phyloP scores from a whole-genome alignment of 2,329 filamentous ascomycete genomes.

The Penicillium janthinellum region DNA sequence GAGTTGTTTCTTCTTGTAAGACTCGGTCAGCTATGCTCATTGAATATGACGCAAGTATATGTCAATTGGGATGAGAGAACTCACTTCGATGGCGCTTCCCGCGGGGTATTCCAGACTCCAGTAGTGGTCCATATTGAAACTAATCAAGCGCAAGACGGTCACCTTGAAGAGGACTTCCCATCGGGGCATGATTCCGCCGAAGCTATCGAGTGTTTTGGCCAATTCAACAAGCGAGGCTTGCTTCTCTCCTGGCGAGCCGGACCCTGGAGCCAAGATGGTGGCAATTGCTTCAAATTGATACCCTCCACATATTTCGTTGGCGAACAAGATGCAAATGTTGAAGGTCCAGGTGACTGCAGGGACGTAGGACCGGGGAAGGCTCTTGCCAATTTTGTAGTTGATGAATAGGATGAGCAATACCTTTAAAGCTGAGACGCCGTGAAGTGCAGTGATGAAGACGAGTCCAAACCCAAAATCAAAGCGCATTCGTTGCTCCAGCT shows the following conservation, averaged over 20 bases:
- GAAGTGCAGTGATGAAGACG: constrained; percentile 74
- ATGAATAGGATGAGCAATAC: constrained; percentile 75
- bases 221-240: constrained; percentile 57
- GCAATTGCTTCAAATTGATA: constrained; percentile 72
- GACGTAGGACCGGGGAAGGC: constrained; percentile 68
- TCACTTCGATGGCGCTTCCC: constrained; percentile 77
- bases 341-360: constrained; percentile 84
- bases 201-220: constrained; percentile 73
- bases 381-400: constrained; percentile 79
- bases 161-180: constrained; percentile 99
- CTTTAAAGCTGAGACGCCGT: constrained; percentile 84
- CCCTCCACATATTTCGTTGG: constrained; percentile 81
- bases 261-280: constrained; percentile 44
- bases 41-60: background rate
- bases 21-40: constrained; percentile 29
- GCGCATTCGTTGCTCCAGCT: constrained; percentile 68
- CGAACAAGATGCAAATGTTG: constrained; percentile 81
- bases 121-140: constrained; percentile 96
- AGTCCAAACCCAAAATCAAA: constrained; percentile 85
- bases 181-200: constrained; percentile 78
- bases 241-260: constrained; percentile 38
- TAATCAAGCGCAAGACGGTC: constrained; percentile 86
- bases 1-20: constrained; percentile 93
- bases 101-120: constrained; percentile 74
- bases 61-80: constrained; percentile 29